These are phyloP conservation scores for Kandelia obovata DNA, from an alignment of 345 rosid genomes.

Conservation along the genomic window DNA sequence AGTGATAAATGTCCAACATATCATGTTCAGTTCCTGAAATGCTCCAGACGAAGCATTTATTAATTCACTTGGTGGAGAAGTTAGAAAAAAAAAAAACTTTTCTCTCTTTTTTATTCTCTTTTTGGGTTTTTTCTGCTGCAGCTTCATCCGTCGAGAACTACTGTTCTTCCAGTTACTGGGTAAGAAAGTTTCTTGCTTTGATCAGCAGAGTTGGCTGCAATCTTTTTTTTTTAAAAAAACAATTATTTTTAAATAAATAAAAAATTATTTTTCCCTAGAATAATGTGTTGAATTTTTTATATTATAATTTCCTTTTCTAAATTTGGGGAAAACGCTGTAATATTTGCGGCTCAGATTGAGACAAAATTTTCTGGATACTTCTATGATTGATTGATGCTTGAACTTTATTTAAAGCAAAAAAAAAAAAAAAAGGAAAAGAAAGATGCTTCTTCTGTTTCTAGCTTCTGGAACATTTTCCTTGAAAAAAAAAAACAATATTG, in stretches of 20 bases:
- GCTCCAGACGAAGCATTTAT: too few relatives aligned
- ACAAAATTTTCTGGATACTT: slow-evolving; percentile 22
- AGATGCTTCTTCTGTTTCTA: background rate
- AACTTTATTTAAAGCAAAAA: background rate
- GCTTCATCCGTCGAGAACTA: too few relatives aligned
- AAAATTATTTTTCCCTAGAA: background rate
- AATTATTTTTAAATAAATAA: too few relatives aligned
- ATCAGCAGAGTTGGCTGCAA: background rate
- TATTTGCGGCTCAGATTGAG: slow-evolving; percentile 28
- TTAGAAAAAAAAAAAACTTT: too few relatives aligned
- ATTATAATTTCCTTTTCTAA: background rate
- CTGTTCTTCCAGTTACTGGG: too few relatives aligned
- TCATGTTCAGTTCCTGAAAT: too few relatives aligned
- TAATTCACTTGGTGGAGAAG: too few relatives aligned
- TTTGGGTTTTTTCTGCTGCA: too few relatives aligned
- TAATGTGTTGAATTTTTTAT: background rate
- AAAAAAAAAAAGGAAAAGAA: background rate
- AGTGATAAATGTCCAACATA: too few relatives aligned
- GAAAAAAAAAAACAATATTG: slow-evolving; percentile 2
- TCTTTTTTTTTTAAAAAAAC: background rate
- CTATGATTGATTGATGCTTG: slow-evolving; percentile 1
- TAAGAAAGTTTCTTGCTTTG: too few relatives aligned
- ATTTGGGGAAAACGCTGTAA: slow-evolving; percentile 2
- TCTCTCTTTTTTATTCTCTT: too few relatives aligned
- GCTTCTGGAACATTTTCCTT: background rate